Base-by-base conservation (phyloP, 164 flowering plant genomes). In the grape (Vitis vinifera) region DNA sequence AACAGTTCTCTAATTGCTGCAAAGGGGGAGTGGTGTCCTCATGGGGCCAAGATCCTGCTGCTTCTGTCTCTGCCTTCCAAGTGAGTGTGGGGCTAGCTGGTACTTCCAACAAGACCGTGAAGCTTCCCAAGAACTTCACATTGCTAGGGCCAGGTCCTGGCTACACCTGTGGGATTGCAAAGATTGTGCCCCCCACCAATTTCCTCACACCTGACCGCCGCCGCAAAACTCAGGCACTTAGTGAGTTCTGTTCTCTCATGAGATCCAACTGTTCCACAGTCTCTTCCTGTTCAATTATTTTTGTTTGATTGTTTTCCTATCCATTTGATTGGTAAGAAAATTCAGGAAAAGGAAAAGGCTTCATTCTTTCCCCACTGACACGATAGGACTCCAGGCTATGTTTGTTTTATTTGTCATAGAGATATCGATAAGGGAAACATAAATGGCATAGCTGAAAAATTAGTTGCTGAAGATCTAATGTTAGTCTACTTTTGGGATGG, bases 1-100 rank as follows among this genome's bases (percentile, higher is more conserved):
- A 84, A 68, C 91, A 87, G 68, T 68, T 84, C 66, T 70, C 87
- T 5, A 88, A 91, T 68, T 92, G 97, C 73, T 92, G 94, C 81
- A 88, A 85, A 76, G 91, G 96, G 37, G 94, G 98, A 50, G 94
- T 92, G 4, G 75, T 92, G 19, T 74, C 63, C 30, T 84, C 96
- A 10, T 83, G 87, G 93, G 89, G 79, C 9, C 97, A 92, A 74
- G 94, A 91, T 71, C 91, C 88, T 12, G 50, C 70, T 74, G 85
- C 81, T 78, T 55, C 85, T 47, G 75, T 82, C 58, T 79, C 82
- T 5, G 66, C 92, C 1, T 92, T 92, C 73, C 97, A 91, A 78
- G 19, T 92, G 27, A 86, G 87, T 61, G 93, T 91, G 10, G 98
- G 98, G 11, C 68, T 68, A 11, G 87, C 97, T 0, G 97, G 97